Evolutionary conservation across 495 filamentous ascomycete species (phyloP).

Genomic region (Lichenothelia convexa): DNA sequence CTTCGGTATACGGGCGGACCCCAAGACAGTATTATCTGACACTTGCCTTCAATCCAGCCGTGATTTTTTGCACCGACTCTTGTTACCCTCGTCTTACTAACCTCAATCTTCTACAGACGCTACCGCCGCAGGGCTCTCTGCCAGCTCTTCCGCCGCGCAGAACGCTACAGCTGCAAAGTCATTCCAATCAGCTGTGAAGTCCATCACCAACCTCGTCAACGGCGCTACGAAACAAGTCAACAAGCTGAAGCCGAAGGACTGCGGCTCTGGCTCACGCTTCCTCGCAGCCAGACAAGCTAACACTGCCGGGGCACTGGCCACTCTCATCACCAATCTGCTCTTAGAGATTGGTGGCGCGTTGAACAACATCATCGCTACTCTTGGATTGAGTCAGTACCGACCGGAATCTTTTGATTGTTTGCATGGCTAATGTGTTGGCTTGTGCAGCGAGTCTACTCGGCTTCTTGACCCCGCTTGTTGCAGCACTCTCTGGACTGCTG

Average conservation of each 20-base stretch:
- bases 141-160: constrained; percentile 4
- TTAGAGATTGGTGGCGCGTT: constrained; percentile 11
- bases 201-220: constrained; percentile 8
- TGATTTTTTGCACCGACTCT: background rate
- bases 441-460: constrained; percentile 4
- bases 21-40: too few relatives aligned
- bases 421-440: background rate
- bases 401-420: background rate
- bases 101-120: constrained; percentile 1
- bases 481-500: constrained; percentile 8
- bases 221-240: constrained; percentile 4
- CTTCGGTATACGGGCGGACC: too few relatives aligned
- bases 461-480: constrained; percentile 8
- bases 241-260: background rate
- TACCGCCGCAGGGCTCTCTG: constrained; percentile 7
- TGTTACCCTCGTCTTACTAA: background rate
- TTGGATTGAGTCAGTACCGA: constrained; percentile 9
- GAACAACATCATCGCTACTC: constrained; percentile 11
- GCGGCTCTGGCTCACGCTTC: too few relatives aligned
- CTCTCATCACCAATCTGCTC: constrained; percentile 8
- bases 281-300: constrained; percentile 1
- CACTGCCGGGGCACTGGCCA: constrained; percentile 6
- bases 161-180: constrained; percentile 9
- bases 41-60: background rate
- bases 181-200: constrained; percentile 6